Conservation (phyloP, 169 alveolate genomes). For the Eimeria acervulina region DNA sequence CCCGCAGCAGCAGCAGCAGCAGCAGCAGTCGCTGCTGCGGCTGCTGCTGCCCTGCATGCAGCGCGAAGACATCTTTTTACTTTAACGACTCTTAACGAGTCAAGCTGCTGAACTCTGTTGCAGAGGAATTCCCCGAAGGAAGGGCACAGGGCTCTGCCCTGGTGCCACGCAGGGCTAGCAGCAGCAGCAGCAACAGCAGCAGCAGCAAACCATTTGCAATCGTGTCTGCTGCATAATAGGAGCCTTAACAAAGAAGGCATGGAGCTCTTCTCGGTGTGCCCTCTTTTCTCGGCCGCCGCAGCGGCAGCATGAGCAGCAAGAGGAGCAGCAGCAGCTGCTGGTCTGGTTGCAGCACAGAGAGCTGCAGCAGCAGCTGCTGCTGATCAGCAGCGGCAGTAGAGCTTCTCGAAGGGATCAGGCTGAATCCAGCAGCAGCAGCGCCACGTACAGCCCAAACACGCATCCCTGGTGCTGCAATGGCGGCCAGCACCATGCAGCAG, state of each 20-base stretch:
- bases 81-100: not conserved
- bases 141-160: slow-evolving; percentile 41
- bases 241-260: slow-evolving; percentile 22
- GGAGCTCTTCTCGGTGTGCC: slow-evolving; percentile 1
- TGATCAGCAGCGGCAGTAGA: slow-evolving; percentile 1
- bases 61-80: not conserved
- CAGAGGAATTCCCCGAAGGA: not conserved
- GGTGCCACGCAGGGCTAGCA: not conserved
- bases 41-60: slow-evolving; percentile 53
- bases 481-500: slow-evolving; percentile 64
- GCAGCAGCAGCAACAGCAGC: slow-evolving; percentile 72
- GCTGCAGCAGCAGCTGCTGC: slow-evolving; percentile 51
- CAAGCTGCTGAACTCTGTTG: slow-evolving; percentile 1
- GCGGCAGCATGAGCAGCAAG: slow-evolving; percentile 46
- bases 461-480: slow-evolving; percentile 57
- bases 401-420: not conserved
- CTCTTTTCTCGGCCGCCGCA: slow-evolving; percentile 27
- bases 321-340: slow-evolving; percentile 6
- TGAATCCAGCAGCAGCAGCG: not conserved
- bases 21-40: slow-evolving; percentile 21
- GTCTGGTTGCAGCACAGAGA: not conserved
- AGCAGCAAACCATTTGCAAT: not conserved
- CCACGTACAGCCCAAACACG: not conserved
- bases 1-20: not conserved
- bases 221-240: slow-evolving; percentile 42